Evolutionary conservation across 1,284 basidiomycete genomes (phyloP).

Genomic region (Naganishia cerealis): DNA sequence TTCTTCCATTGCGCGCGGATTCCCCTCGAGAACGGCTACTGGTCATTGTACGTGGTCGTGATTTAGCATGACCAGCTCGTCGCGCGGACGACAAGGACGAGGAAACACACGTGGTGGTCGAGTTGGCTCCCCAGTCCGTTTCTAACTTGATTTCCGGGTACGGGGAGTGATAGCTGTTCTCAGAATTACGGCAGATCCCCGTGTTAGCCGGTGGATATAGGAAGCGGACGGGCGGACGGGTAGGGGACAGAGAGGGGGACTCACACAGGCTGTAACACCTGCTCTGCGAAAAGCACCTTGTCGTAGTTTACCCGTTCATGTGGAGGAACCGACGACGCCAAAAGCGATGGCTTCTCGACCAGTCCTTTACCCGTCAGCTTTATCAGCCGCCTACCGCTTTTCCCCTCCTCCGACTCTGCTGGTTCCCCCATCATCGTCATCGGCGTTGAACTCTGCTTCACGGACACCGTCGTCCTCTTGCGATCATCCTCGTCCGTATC

Average conservation of each 20-base stretch:
- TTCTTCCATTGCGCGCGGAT: too few relatives aligned
- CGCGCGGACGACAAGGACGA: too few relatives aligned
- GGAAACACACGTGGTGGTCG: neutral
- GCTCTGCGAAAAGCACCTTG: slow-evolving; percentile 17
- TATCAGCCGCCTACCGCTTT: neutral
- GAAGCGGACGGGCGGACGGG: neutral
- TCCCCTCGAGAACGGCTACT: too few relatives aligned
- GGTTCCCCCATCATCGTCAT: neutral
- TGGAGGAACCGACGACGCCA: neutral
- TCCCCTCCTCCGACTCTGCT: neutral
- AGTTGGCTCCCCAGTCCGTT: neutral
- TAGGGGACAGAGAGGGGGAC: neutral
- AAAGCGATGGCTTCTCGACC: neutral
- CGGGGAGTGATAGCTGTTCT: slow-evolving; percentile 16
- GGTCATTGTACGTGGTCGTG: too few relatives aligned
- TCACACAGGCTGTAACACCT: slow-evolving; percentile 20
- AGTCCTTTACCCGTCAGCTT: neutral
- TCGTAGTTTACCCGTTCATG: slow-evolving; percentile 16
- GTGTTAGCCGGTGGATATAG: neutral
- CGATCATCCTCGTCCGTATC: neutral
- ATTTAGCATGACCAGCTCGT: too few relatives aligned
- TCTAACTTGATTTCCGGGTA: slow-evolving; percentile 16
- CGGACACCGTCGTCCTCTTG: neutral
- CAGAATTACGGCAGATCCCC: neutral
- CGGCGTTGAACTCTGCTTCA: neutral